Evolutionary conservation across 2,329 filamentous ascomycete species (phyloP), one percentile per base, ranked within the genome.

Genomic region (Rosellinia necatrix): DNA sequence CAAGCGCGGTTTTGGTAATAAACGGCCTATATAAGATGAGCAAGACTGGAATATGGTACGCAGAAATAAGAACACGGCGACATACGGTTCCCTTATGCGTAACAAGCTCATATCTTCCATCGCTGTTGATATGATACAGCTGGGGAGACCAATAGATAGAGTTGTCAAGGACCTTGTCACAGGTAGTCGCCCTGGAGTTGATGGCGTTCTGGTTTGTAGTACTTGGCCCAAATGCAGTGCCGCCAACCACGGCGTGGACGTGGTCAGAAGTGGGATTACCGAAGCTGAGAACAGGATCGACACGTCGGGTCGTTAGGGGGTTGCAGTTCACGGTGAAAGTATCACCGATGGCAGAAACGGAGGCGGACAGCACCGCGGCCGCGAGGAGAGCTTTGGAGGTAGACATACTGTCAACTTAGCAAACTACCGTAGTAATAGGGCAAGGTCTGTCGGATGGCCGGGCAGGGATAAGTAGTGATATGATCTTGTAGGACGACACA

Each of bases 1-100:
- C 56, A 58, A 5, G 51, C 56, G 30, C 56, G 56, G 56, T 58
- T 58, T 19, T 58, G 56, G 29, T 58, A 58, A 17, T 58, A 58
- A 7, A 58, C 56, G 3, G 56, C 56, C 56, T 58, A 46, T 22
- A 27, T 7, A 41, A 32, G 1, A n/a, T 58, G 8, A 50, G 50
- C 12, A 37, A 24, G 8, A 22, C 15, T 13, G 22, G 9, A 12
- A 9, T 29, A n/a, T n/a, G n/a, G n/a, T n/a, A 3, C 3, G 10
- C 6, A 42, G 6, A 4, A 19, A 8, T 15, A 2, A 35, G 7
- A 12, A 19, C 6, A 10, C 4, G 6, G 3, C 22, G 10, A 41
- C 56, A 47, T 55, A 58, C 51, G n/a, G 29, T 58, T 29, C 56
- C 56, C 17, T 22, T 37, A 40, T 30, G 25, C 4, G 15, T 19